These are phyloP conservation scores for Oxytropis ochrocephala DNA, from an alignment of 306 rosid species.

Conservation along the genomic window DNA sequence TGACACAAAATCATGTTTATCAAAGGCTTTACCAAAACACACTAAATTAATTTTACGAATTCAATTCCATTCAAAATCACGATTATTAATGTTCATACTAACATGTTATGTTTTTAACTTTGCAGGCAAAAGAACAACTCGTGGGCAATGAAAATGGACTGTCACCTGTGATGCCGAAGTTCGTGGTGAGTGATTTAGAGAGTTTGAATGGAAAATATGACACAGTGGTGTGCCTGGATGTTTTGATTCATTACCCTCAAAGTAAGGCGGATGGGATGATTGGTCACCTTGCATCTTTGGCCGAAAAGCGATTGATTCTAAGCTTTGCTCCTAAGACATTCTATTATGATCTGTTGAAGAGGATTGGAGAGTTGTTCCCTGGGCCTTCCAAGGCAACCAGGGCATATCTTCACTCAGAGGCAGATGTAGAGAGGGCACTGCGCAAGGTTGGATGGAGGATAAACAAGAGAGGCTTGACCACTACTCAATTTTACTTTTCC, in stretches of 20 bases:
- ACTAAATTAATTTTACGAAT: background rate
- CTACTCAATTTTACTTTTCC: constrained; percentile 90
- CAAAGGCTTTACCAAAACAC: background rate
- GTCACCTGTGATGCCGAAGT: constrained; percentile 46
- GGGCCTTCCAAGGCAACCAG: constrained; percentile 97
- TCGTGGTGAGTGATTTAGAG: constrained; percentile 80
- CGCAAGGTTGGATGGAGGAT: constrained; percentile 78
- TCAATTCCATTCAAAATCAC: background rate
- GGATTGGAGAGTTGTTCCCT: constrained; percentile 92
- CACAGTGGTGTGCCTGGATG: constrained; percentile 78
- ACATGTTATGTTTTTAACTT: background rate
- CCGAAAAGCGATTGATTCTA: constrained; percentile 63
- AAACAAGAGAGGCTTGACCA: constrained; percentile 64
- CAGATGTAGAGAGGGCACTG: constrained; percentile 77
- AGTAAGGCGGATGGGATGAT: constrained; percentile 88
- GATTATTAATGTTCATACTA: background rate
- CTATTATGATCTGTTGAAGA: constrained; percentile 69
- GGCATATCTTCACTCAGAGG: constrained; percentile 91
- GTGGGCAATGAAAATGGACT: constrained; percentile 21
- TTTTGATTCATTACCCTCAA: constrained; percentile 89
- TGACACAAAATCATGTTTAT: too few species aligned
- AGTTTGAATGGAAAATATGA: constrained; percentile 79
- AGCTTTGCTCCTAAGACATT: constrained; percentile 95
- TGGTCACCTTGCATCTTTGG: constrained; percentile 84
- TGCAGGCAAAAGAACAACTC: constrained; percentile 70